phyloP scores from a whole-genome alignment of 495 filamentous ascomycete species.

The Neurospora tetrasperma region DNA sequence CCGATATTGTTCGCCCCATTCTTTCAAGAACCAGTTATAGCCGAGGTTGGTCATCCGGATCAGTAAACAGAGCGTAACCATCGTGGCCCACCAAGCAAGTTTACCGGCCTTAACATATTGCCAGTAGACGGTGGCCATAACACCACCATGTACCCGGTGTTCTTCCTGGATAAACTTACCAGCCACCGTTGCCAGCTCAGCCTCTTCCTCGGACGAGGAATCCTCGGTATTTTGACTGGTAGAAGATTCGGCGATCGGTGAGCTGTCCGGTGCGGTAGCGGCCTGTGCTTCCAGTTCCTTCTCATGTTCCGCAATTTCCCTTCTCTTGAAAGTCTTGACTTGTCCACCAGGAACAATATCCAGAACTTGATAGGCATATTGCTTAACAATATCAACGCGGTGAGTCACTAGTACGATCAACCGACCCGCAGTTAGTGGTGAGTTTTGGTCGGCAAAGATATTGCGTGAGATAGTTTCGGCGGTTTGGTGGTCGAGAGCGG shows the following conservation, averaged over 20 bases:
- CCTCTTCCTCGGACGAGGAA: conserved; percentile 18
- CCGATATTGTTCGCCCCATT: conserved; percentile 69
- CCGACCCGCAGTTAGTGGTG: conserved; percentile 51
- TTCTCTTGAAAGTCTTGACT: conserved; percentile 37
- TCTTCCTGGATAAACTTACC: conserved; percentile 81
- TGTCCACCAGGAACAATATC: conserved; percentile 48
- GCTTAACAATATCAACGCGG: conserved; percentile 55
- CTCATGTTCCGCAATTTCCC: conserved; percentile 16
- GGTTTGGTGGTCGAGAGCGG: conserved; percentile 84
- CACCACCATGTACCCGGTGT: conserved; percentile 61
- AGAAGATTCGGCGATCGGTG: not conserved
- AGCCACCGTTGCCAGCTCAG: conserved; percentile 35
- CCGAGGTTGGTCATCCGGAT: conserved; percentile 50
- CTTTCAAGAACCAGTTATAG: conserved; percentile 73
- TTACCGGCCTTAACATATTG: conserved; percentile 70
- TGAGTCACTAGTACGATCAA: conserved; percentile 69
- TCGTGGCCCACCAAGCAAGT: conserved; percentile 55
- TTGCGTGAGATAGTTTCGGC: conserved; percentile 61
- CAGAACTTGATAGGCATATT: conserved; percentile 57
- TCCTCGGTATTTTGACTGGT: conserved; percentile 8
- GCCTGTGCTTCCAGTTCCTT: conserved; percentile 16
- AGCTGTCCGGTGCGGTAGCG: not conserved
- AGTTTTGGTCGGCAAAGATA: conserved; percentile 42
- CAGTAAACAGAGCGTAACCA: conserved; percentile 47
- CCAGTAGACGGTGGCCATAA: conserved; percentile 68